These are phyloP conservation scores for Ampelocalamus luodianensis DNA, from an alignment of 176 grass and related monocot species.

Conservation along the genomic window DNA sequence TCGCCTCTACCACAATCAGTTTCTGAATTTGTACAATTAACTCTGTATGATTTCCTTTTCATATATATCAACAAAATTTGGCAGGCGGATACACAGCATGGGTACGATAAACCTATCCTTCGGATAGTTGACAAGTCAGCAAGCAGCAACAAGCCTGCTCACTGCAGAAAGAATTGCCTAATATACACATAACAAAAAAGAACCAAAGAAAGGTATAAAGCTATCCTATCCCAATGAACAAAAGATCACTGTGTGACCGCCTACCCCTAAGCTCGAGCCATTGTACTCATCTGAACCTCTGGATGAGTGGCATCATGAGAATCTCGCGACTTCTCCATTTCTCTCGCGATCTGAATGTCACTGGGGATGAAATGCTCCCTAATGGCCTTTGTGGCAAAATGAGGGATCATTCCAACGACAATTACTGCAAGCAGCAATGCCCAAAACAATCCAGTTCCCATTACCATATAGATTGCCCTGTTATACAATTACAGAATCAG, in stretches of 20 bases:
- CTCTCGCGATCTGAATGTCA: constrained; percentile 90
- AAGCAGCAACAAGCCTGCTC: constrained; percentile 58
- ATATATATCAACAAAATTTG: constrained; percentile 66
- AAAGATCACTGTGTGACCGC: constrained; percentile 47
- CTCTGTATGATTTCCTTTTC: constrained; percentile 55
- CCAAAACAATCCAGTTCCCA: constrained; percentile 87
- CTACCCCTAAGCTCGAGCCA: constrained; percentile 53
- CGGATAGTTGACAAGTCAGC: constrained; percentile 61
- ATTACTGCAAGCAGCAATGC: constrained; percentile 66
- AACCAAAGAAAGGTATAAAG: constrained; percentile 51
- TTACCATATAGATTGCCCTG: constrained; percentile 87
- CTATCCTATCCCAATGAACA: constrained; percentile 54
- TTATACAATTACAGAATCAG: constrained; percentile 46
- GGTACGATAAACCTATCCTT: constrained; percentile 72
- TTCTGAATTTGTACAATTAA: constrained; percentile 45
- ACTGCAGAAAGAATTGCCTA: constrained; percentile 84
- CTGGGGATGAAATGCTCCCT: constrained; percentile 68
- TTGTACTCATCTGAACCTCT: constrained; percentile 80
- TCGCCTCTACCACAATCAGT: neutral
- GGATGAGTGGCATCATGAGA: constrained; percentile 35
- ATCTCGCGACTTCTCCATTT: constrained; percentile 77
- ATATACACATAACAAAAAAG: constrained; percentile 64
- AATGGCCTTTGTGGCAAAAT: constrained; percentile 73
- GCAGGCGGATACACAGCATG: constrained; percentile 63
- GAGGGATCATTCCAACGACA: constrained; percentile 83